Percentiles rank a stretch among this genome's conserved stretches.
Conservation (phyloP, 805 yeast genomes). For the Sugiyamaella mastotermitis region DNA sequence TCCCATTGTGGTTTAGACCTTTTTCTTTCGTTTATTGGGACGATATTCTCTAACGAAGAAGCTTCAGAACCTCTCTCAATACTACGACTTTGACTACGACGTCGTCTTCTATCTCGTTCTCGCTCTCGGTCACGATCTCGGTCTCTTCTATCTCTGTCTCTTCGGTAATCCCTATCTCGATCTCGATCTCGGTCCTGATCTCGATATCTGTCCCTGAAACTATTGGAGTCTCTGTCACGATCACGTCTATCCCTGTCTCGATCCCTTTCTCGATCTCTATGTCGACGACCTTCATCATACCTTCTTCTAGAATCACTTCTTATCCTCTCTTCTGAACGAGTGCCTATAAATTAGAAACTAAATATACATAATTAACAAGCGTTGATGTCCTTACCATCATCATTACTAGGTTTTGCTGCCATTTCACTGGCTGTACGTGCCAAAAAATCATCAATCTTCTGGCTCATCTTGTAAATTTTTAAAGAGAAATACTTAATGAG, state of each 20-base stretch:
- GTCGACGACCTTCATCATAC: constrained; percentile 4
- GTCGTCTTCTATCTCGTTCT: constrained; percentile 9
- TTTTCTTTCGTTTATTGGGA: constrained; percentile 47
- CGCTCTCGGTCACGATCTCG: constrained; percentile 14
- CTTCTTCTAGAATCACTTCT: constrained; percentile 1
- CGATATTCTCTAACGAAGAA: constrained; percentile 33
- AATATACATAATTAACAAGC: no score
- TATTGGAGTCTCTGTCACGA: constrained; percentile 1
- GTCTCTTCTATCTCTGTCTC: constrained; percentile 23
- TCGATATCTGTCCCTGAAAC: constrained; percentile 15
- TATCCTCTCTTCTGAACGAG: no score
- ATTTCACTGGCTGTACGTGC: not conserved
- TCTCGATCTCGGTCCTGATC: constrained; percentile 17
- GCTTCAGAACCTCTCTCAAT: constrained; percentile 3
- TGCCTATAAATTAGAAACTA: no score
- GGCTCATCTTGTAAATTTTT: not conserved
- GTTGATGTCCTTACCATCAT: constrained; percentile 1
- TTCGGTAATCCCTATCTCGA: constrained; percentile 19
- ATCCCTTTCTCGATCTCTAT: constrained; percentile 9
- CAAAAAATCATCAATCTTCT: not conserved
- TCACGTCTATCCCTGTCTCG: constrained; percentile 1
- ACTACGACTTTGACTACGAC: constrained; percentile 12
- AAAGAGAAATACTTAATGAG: not conserved
- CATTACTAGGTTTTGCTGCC: not conserved
- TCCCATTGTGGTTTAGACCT: constrained; percentile 62